These are phyloP conservation scores for Vitis amurensis DNA, from an alignment of 164 flowering plant genomes.

Conservation along the genomic window DNA sequence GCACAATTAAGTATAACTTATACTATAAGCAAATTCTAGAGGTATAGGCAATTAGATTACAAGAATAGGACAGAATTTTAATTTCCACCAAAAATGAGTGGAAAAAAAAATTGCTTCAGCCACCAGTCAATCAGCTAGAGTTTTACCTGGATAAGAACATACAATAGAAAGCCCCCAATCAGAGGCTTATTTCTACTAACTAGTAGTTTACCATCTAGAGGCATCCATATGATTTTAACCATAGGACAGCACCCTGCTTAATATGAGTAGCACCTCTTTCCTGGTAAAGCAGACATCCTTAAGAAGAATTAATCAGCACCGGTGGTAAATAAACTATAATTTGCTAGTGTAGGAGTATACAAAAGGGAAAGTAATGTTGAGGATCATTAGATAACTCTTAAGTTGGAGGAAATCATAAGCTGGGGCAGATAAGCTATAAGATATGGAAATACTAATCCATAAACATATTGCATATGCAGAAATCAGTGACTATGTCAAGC, in stretches of 20 bases:
- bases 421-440: conserved; percentile 3
- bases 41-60: neutral
- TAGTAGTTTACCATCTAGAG: conserved; percentile 23
- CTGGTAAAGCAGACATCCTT: conserved; percentile 21
- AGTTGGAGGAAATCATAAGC: neutral
- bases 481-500: neutral
- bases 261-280: conserved; percentile 16
- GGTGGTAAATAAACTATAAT: conserved; percentile 5
- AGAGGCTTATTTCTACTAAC: conserved; percentile 5
- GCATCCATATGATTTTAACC: conserved; percentile 25
- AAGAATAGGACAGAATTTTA: too few relatives aligned
- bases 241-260: conserved; percentile 24
- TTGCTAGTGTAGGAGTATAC: too few relatives aligned
- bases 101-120: neutral
- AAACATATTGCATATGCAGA: neutral
- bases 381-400: neutral
- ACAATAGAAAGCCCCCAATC: neutral
- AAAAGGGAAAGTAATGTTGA: neutral
- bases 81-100: neutral
- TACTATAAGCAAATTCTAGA: too few relatives aligned
- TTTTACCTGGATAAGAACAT: neutral
- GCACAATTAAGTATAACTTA: conserved; percentile 23
- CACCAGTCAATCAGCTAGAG: neutral
- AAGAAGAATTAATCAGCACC: conserved; percentile 11
- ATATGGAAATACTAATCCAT: neutral